A percentile compares a stretch with the other conserved stretches of the same genome.
These are phyloP conservation scores for Dipodascopsis uninucleata DNA, from an alignment of 805 yeast species.

Conservation along the genomic window DNA sequence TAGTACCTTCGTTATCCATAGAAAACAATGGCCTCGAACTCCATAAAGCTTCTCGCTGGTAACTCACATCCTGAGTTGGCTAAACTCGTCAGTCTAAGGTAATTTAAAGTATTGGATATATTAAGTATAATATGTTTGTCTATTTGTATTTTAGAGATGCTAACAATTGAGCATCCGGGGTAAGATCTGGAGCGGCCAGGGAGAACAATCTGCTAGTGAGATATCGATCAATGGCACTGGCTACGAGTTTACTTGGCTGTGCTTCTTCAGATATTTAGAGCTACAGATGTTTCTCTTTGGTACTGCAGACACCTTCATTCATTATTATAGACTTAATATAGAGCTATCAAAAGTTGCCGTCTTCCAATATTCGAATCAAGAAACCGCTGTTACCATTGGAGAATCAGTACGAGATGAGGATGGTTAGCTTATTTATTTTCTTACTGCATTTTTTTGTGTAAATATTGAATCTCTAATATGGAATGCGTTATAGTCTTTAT, in stretches of 20 bases:
- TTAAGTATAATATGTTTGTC: neutral
- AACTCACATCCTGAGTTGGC: constrained; percentile 72
- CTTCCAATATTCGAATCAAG: constrained; percentile 80
- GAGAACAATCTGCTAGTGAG: neutral
- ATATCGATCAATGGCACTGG: neutral
- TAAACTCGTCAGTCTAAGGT: constrained; percentile 58
- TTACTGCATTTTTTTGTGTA: constrained; percentile 12
- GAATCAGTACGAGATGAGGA: constrained; percentile 91
- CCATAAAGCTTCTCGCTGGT: constrained; percentile 57
- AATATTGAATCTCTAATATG: neutral
- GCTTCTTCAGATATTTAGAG: neutral
- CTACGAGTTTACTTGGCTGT: neutral
- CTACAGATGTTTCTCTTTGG: neutral
- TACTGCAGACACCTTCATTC: neutral
- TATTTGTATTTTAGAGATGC: neutral
- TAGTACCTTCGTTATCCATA: too few relatives aligned
- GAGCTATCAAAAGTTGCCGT: constrained; percentile 73
- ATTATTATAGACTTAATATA: constrained; percentile 49
- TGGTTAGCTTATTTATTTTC: constrained; percentile 28
- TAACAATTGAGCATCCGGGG: neutral
- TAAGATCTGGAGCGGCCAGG: constrained; percentile 1
- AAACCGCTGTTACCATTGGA: constrained; percentile 82
- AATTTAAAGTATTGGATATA: too few relatives aligned
- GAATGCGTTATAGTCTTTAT: constrained; percentile 24
- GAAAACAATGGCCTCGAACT: constrained; percentile 44